Base-by-base conservation (phyloP, 1,284 basidiomycete species). In the Sporisorium graminicola region DNA sequence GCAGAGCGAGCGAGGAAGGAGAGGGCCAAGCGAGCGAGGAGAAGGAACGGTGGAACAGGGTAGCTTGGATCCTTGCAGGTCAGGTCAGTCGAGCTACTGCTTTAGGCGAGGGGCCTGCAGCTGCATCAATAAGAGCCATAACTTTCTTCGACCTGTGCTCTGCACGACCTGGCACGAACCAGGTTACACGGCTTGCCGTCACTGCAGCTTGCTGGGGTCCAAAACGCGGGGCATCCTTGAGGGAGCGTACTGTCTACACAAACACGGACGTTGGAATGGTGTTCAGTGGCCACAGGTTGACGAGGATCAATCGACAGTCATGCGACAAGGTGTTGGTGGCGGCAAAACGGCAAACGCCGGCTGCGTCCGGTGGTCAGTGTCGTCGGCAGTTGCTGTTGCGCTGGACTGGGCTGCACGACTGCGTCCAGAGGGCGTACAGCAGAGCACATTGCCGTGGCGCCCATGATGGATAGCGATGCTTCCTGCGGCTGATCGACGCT, bases 221-320 rank as follows among this genome's bases (percentile, higher is more conserved):
- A 20, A 12, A 20, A 12, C n/a, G n/a, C 29, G 49, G 29, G 49
- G 27, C 6, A 50, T 12, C 2, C 7, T 27, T 4, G n/a, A 29
- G 20, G 7, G 18, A 14, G 16, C 35, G n/a, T 33, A 18, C 18
- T n/a, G n/a, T n/a, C n/a, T n/a, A 51, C 49, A 37, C 50, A 52
- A 52, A 52, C 20, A 52, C 37, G n/a, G 50, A 51, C 50, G 29
- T 53, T 22, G 55, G 44, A 54, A 61, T 46, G 51, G 37, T 44
- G 49, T 31, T 43, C 29, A 29, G 35, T 26, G 37, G 37, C 29
- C 26, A 50, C 54, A 61, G 26, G 65, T 58, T 54, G 68, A 71
- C 62, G 55, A 65, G 62, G 27, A 52, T 42, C 68, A 42, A 65
- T 61, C 43, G 62, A 58, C 47, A 29, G 67, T 51, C 56, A 24